Evolutionary conservation across 805 yeast genomes (phyloP).

Genomic region (Schwanniomyces polymorphus): DNA sequence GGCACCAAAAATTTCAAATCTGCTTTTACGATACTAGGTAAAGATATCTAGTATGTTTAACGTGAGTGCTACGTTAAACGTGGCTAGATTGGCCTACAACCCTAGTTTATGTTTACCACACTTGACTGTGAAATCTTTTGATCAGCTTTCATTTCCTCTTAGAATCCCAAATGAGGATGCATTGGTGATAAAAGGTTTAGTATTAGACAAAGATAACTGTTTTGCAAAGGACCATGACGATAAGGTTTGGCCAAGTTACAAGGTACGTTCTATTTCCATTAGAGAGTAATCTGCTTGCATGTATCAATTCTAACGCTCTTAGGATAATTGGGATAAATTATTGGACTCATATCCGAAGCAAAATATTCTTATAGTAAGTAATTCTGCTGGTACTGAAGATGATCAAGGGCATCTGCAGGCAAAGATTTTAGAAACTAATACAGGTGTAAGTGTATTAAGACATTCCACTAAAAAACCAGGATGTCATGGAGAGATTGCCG

Average conservation of each 20-base stretch:
- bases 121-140: slow-evolving; percentile 53
- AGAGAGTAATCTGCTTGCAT: no score
- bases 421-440: slow-evolving; percentile 51
- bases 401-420: slow-evolving; percentile 67
- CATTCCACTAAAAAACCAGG: slow-evolving; percentile 84
- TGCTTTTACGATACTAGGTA: neutral
- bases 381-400: slow-evolving; percentile 89
- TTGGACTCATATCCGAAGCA: slow-evolving; percentile 60
- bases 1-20: neutral
- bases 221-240: slow-evolving; percentile 83
- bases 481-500: slow-evolving; percentile 66
- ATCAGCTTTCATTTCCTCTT: slow-evolving; percentile 58
- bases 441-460: slow-evolving; percentile 69
- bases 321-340: slow-evolving; percentile 53
- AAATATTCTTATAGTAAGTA: slow-evolving; percentile 74
- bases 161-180: slow-evolving; percentile 26
- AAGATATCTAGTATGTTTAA: slow-evolving; percentile 43
- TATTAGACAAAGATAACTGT: slow-evolving; percentile 93
- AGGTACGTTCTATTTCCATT: slow-evolving; percentile 19
- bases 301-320: slow-evolving; percentile 13
- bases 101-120: slow-evolving; percentile 78
- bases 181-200: slow-evolving; percentile 64
- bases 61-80: slow-evolving; percentile 75
- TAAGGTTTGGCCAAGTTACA: slow-evolving; percentile 75
- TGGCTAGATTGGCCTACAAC: slow-evolving; percentile 53